A percentile compares a stretch with the other conserved stretches of the same genome.
Evolutionary conservation across 768 basidiomycete species (phyloP).

Genomic region (Tulasnella sp.): DNA sequence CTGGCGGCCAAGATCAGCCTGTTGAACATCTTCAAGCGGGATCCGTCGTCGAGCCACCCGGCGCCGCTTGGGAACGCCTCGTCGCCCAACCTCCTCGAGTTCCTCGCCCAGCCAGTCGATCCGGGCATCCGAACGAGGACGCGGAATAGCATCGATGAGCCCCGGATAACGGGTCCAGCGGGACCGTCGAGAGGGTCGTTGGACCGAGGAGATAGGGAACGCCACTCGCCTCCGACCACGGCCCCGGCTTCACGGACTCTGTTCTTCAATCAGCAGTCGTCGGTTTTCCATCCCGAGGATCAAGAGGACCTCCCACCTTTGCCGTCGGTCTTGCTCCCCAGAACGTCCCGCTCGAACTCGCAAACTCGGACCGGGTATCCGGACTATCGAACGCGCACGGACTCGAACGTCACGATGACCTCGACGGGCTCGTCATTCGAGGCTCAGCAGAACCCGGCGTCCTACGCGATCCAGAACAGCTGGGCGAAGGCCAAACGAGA

Average conservation of each 20-base stretch:
- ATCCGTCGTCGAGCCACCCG: slow-evolving; percentile 2
- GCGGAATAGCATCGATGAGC: slow-evolving; percentile 25
- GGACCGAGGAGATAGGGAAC: slow-evolving; percentile 22
- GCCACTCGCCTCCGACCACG: neutral
- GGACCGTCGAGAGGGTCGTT: slow-evolving; percentile 20
- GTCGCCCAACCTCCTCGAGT: slow-evolving; percentile 33
- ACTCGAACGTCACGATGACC: slow-evolving; percentile 27
- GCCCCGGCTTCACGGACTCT: slow-evolving; percentile 18
- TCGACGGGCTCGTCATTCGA: slow-evolving; percentile 20
- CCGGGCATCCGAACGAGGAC: neutral
- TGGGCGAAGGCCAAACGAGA: slow-evolving; percentile 25
- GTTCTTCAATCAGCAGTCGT: slow-evolving; percentile 18
- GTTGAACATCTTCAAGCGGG: slow-evolving; percentile 38
- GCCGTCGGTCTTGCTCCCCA: neutral
- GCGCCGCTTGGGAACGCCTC: slow-evolving; percentile 23
- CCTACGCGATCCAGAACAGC: slow-evolving; percentile 12
- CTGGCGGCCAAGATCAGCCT: slow-evolving; percentile 38
- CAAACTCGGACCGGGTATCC: slow-evolving; percentile 24
- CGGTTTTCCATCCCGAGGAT: neutral
- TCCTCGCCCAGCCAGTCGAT: neutral
- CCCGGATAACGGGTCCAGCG: neutral
- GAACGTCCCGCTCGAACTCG: slow-evolving; percentile 27
- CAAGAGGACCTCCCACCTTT: neutral
- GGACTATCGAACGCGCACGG: slow-evolving; percentile 16
- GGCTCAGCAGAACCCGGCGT: slow-evolving; percentile 19